phyloP scores from a whole-genome alignment of 495 filamentous ascomycete genomes.

The Durotheca rogersii region DNA sequence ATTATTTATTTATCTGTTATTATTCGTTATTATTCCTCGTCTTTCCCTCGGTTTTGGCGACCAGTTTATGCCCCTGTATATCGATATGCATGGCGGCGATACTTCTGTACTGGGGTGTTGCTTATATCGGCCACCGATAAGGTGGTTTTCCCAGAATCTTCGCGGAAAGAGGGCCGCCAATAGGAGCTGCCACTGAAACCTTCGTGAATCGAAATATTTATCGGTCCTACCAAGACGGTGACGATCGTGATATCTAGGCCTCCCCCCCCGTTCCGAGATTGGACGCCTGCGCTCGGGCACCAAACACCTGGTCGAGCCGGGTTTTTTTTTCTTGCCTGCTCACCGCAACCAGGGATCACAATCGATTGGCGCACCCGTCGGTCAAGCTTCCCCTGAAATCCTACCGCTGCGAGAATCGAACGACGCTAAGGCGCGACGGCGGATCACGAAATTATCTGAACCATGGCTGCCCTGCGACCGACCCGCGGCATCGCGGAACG shows the following conservation, averaged over 20 bases:
- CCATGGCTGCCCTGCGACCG: slow-evolving; percentile 19
- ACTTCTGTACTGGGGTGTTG: neutral
- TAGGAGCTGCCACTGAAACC: slow-evolving; percentile 1
- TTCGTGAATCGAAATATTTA: neutral
- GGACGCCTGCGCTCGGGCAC: slow-evolving; percentile 14
- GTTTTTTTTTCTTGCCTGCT: slow-evolving; percentile 15
- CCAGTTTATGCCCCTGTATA: neutral
- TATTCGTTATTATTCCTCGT: neutral
- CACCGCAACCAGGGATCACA: slow-evolving; percentile 19
- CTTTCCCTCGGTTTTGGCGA: no score
- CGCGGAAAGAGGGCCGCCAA: slow-evolving; percentile 4
- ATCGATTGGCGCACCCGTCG: slow-evolving; percentile 23
- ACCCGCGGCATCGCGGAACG: slow-evolving; percentile 11
- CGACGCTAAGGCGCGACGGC: slow-evolving; percentile 14
- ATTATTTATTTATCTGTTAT: neutral
- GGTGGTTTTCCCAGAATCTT: neutral
- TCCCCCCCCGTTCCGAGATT: slow-evolving; percentile 9
- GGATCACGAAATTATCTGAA: neutral
- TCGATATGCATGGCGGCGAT: neutral
- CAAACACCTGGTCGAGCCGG: slow-evolving; percentile 15
- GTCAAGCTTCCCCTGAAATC: slow-evolving; percentile 23
- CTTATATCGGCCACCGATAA: no score
- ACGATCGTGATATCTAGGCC: slow-evolving; percentile 30
- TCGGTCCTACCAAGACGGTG: no score
- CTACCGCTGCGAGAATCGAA: slow-evolving; percentile 22